Base-by-base conservation (phyloP, 306 rosid genomes). In the Aeschynomene evenia region DNA sequence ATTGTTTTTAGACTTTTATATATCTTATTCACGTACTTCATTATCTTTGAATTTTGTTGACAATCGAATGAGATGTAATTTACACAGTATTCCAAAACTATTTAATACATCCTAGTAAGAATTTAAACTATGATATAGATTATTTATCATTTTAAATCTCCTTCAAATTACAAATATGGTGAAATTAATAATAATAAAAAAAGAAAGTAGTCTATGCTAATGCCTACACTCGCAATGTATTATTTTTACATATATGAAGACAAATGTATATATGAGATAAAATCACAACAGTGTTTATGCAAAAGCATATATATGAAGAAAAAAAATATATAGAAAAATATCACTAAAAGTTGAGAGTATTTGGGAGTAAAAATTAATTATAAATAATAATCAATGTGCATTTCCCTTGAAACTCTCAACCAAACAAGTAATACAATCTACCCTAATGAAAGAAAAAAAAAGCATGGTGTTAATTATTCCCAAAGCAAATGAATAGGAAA, bases 391-490 rank as follows among this genome's bases (percentile, higher is more conserved):
- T 40, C 20, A 49, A 66, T 48, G 20, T 63, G 36, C 9, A 40
- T 54, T 55, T 69, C 14, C 21, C 26, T 26, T 76, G 6, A 33
- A 60, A 39, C 68, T 64, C 70, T 66, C 50, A 60, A 73, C 54
- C 53, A 28, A 26, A 75, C 58, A 15, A 31, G 66, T 71, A 24
- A 65, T 64, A 59, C 72, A 77, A 42, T 63, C 40, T 46, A 71
- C 51, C 29, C 64, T 37, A 8, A 11, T 43, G 37, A 54, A 78
- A 24, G 66, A 55, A 74, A 9, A 54, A 78, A 24, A 72, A 55
- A 74, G 40, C 72, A 75, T 45, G 56, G 60, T 52, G 60, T 52
- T n/a, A n/a, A n/a, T n/a, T 24, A 66, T 51, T 67, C 74, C 66
- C 56, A 71, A 56, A 45, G 0, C 19, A 42, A 58, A 58, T 45